Conservation (phyloP, 2,329 filamentous ascomycete species). For the Colletotrichum sp. region DNA sequence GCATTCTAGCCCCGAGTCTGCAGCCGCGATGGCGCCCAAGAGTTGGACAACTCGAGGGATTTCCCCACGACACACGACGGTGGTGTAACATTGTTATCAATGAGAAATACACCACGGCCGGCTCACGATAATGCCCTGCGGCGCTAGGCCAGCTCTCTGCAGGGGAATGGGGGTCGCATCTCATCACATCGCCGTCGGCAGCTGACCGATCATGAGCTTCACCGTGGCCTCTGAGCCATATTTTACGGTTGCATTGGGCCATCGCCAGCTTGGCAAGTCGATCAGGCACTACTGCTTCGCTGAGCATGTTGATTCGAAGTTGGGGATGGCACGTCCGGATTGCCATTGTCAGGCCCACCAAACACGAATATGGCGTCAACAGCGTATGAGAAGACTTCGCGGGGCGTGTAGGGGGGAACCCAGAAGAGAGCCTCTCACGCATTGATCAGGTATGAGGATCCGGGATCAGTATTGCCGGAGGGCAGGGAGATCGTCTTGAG, state of each 20-base stretch:
- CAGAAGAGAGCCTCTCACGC: neutral
- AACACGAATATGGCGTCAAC: slow-evolving; percentile 1
- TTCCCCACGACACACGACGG: neutral
- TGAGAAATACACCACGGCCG: neutral
- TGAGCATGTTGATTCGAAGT: neutral
- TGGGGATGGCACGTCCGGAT: neutral
- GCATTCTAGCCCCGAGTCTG: neutral
- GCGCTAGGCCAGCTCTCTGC: neutral
- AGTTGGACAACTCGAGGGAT: neutral
- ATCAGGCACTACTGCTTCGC: slow-evolving; percentile 1
- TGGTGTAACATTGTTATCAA: neutral
- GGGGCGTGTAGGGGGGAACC: neutral
- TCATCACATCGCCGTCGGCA: slow-evolving; percentile 5
- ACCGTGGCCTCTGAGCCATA: neutral
- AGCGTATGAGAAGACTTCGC: neutral
- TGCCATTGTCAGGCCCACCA: neutral
- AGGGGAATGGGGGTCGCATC: neutral
- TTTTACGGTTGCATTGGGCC: neutral
- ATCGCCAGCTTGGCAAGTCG: neutral
- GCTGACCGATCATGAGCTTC: slow-evolving; percentile 12
- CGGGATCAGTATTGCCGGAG: slow-evolving; percentile 4
- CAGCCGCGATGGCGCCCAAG: neutral
- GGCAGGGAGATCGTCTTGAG: slow-evolving; percentile 12
- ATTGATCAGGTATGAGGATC: slow-evolving; percentile 13
- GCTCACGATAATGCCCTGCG: neutral